Evolutionary conservation across 2,329 filamentous ascomycete genomes (phyloP).

Genomic region (Microdochium bolleyi): DNA sequence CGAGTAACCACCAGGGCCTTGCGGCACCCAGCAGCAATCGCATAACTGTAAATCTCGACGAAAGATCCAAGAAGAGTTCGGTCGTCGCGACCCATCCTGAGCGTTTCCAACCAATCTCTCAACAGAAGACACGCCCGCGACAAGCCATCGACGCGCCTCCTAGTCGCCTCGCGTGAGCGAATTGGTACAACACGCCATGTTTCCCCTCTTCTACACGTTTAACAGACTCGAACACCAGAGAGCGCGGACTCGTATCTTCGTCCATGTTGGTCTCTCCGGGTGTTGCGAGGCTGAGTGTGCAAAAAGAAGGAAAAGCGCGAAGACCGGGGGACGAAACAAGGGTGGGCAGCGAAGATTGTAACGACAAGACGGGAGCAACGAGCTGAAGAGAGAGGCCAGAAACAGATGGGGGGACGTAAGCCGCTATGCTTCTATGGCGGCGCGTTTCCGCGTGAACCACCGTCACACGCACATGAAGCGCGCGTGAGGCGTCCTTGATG

Average conservation of each 20-base stretch:
- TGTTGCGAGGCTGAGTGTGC: slow-evolving; percentile 10
- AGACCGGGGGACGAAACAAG: slow-evolving; percentile 6
- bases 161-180: slow-evolving; percentile 7
- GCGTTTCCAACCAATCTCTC: slow-evolving; percentile 21
- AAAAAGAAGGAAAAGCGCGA: background rate
- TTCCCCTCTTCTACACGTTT: slow-evolving; percentile 3
- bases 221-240: slow-evolving; percentile 12
- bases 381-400: slow-evolving; percentile 5
- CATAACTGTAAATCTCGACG: slow-evolving; percentile 97
- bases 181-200: slow-evolving; percentile 1
- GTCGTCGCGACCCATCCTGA: slow-evolving; percentile 47
- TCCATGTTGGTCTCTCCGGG: slow-evolving; percentile 50
- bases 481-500: slow-evolving; percentile 30
- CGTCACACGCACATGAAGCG: slow-evolving; percentile 29
- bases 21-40: slow-evolving; percentile 66
- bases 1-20: slow-evolving; percentile 69
- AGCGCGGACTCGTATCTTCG: slow-evolving; percentile 85
- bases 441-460: slow-evolving; percentile 81
- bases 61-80: slow-evolving; percentile 36
- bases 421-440: slow-evolving; percentile 99
- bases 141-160: slow-evolving; percentile 14
- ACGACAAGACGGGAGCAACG: background rate
- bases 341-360: slow-evolving; percentile 3
- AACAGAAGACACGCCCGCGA: background rate
- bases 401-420: slow-evolving; percentile 55